Evolutionary conservation across 352 stramenopile genomes (phyloP).

Genomic region (Bremia lactucae): DNA sequence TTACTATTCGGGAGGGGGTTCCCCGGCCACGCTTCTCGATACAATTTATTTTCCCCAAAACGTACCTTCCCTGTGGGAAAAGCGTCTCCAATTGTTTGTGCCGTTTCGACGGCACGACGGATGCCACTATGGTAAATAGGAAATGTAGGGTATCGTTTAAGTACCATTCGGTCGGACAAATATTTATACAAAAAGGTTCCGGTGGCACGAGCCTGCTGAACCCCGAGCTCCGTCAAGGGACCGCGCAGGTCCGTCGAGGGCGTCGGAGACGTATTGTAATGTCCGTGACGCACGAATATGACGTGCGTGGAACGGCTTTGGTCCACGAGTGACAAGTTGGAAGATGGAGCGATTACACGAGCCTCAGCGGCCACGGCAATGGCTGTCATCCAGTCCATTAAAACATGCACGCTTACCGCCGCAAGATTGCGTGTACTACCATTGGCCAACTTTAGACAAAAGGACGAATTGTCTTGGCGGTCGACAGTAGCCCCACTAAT

Average conservation of each 20-base stretch:
- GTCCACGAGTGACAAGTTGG: conserved; percentile 43
- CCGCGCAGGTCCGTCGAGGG: conserved; percentile 40
- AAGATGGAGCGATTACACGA: conserved; percentile 25
- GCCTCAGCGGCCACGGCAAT: conserved; percentile 40
- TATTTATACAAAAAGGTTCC: conserved; percentile 46
- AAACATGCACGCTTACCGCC: conserved; percentile 36
- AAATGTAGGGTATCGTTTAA: conserved; percentile 49
- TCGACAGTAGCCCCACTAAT: conserved; percentile 34
- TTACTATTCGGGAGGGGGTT: conserved; percentile 55
- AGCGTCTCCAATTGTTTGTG: conserved; percentile 26
- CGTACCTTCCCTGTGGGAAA: conserved; percentile 29
- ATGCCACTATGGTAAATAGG: conserved; percentile 52
- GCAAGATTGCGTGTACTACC: conserved; percentile 27
- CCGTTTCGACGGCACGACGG: conserved; percentile 40
- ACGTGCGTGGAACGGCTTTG: conserved; percentile 61
- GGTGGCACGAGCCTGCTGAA: conserved; percentile 34
- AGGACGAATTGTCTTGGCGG: conserved; percentile 34
- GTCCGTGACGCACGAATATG: conserved; percentile 54
- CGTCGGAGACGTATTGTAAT: conserved; percentile 43
- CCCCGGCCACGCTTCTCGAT: conserved; percentile 53
- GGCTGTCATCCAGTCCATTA: conserved; percentile 72
- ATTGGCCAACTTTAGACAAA: conserved; percentile 22
- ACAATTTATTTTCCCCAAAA: conserved; percentile 56
- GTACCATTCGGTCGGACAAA: conserved; percentile 28
- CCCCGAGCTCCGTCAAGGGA: conserved; percentile 42